Percentiles rank a stretch among this genome's conserved stretches.
Evolutionary conservation across 352 stramenopile species (phyloP).

Genomic region (Phytophthora tentaculata): DNA sequence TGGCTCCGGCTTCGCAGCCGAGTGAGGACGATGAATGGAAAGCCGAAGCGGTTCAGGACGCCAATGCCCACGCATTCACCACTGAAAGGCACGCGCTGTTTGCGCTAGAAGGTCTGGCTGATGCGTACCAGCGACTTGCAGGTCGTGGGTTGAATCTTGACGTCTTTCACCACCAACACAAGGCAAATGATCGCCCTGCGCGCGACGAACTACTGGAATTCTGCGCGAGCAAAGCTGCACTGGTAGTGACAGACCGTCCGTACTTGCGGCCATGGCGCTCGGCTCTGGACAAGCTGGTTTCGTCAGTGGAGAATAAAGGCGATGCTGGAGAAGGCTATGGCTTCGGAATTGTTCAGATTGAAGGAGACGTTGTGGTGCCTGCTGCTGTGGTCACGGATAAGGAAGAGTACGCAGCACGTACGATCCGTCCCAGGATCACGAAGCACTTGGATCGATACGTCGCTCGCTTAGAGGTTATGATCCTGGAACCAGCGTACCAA

Average conservation of each 20-base stretch:
- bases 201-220: slow-evolving; percentile 50
- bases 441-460: slow-evolving; percentile 91
- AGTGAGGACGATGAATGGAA: slow-evolving; percentile 38
- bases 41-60: slow-evolving; percentile 45
- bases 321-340: slow-evolving; percentile 12
- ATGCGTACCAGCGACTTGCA: slow-evolving; percentile 49
- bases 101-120: slow-evolving; percentile 68
- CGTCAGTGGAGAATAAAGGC: slow-evolving; percentile 37
- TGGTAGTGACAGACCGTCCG: slow-evolving; percentile 81
- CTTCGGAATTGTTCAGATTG: slow-evolving; percentile 92
- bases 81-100: slow-evolving; percentile 82
- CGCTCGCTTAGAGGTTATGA: slow-evolving; percentile 49
- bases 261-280: slow-evolving; percentile 70
- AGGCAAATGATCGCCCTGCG: slow-evolving; percentile 10
- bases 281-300: slow-evolving; percentile 53
- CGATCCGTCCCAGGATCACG: slow-evolving; percentile 97
- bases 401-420: slow-evolving; percentile 97
- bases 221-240: slow-evolving; percentile 55
- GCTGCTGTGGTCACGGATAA: slow-evolving; percentile 92
- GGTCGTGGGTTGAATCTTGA: slow-evolving; percentile 63
- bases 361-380: slow-evolving; percentile 98
- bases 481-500: slow-evolving; percentile 34
- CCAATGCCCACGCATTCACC: slow-evolving; percentile 65
- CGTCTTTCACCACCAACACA: slow-evolving; percentile 64
- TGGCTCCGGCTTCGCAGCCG: slow-evolving; percentile 22